phyloP scores from a whole-genome alignment of 116 monocot genomes.

The Dioscorea cayenensis region DNA sequence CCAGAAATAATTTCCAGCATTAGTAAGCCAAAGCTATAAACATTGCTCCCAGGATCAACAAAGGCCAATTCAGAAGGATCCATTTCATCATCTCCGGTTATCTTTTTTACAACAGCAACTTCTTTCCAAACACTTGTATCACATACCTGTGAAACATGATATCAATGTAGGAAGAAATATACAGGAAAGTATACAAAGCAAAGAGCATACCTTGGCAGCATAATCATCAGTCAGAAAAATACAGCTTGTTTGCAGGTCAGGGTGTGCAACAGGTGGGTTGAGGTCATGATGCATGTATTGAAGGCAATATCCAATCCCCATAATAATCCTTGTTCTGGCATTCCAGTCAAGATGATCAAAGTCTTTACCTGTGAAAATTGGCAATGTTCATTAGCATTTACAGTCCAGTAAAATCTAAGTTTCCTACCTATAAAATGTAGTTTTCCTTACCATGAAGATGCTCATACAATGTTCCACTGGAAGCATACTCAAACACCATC shows the following conservation, averaged over 20 bases:
- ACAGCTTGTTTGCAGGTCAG: conserved; percentile 46
- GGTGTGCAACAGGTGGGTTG: conserved; percentile 48
- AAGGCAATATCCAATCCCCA: conserved; percentile 87
- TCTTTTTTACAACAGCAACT: conserved; percentile 20
- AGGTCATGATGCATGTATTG: conserved; percentile 81
- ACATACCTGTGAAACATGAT: conserved; percentile 24
- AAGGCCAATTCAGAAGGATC: conserved; percentile 6
- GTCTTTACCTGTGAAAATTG: conserved; percentile 54
- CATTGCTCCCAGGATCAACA: conserved; percentile 42
- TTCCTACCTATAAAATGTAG: background rate
- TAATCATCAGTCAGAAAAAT: conserved; percentile 74
- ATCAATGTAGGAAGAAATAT: conserved; percentile 2
- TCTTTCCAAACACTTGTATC: conserved; percentile 70
- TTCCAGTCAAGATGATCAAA: conserved; percentile 80
- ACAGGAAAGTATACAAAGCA: background rate
- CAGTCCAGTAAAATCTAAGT: background rate
- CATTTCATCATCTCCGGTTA: conserved; percentile 21
- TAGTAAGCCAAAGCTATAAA: conserved; percentile 66
- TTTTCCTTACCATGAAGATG: conserved; percentile 16
- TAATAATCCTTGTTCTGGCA: conserved; percentile 83
- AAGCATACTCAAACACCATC: conserved; percentile 56
- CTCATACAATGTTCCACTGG: conserved; percentile 44
- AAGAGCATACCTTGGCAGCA: conserved; percentile 69
- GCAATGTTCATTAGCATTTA: background rate
- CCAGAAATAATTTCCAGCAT: conserved; percentile 81